These are phyloP conservation scores for Ogataea angusta DNA, from an alignment of 805 yeast species.

Conservation along the genomic window DNA sequence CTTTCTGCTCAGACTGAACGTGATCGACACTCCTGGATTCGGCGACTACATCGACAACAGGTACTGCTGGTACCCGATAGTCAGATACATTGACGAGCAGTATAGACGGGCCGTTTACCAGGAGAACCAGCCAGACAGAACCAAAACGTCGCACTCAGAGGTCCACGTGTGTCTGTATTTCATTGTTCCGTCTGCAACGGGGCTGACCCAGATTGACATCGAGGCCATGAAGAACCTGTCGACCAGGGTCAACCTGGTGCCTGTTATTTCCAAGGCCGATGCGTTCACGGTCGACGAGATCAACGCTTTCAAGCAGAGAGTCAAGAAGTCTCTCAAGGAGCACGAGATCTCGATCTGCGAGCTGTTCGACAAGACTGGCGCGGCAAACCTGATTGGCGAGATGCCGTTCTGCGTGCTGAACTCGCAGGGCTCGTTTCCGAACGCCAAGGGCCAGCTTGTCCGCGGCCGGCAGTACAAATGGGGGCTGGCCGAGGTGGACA, in stretches of 20 bases:
- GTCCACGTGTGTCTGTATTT: constrained; percentile 87
- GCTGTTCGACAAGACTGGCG: constrained; percentile 37
- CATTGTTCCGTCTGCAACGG: constrained; percentile 63
- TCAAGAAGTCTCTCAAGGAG: constrained; percentile 47
- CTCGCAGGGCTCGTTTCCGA: constrained; percentile 48
- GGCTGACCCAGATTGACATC: constrained; percentile 64
- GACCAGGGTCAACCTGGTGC: constrained; percentile 73
- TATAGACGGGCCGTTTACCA: constrained; percentile 66
- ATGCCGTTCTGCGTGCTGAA: constrained; percentile 76
- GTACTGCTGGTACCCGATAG: constrained; percentile 64
- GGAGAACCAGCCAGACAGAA: constrained; percentile 70
- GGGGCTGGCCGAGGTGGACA: constrained; percentile 86
- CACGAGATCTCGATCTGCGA: constrained; percentile 62
- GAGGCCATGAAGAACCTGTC: constrained; percentile 69
- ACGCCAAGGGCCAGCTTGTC: constrained; percentile 46
- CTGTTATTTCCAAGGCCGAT: constrained; percentile 80
- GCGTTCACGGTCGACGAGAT: constrained; percentile 60
- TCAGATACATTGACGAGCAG: constrained; percentile 76
- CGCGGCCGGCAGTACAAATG: constrained; percentile 78
- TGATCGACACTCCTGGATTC: constrained; percentile 75
- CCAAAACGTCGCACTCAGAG: constrained; percentile 53
- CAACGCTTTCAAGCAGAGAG: constrained; percentile 47
- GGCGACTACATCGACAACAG: constrained; percentile 67
- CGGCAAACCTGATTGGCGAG: constrained; percentile 34
- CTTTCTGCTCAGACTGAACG: constrained; percentile 55